Percentiles rank a stretch among this genome's conserved stretches.
Evolutionary conservation across 1,284 basidiomycete species (phyloP).

Genomic region (Uromyces viciae-fabae): DNA sequence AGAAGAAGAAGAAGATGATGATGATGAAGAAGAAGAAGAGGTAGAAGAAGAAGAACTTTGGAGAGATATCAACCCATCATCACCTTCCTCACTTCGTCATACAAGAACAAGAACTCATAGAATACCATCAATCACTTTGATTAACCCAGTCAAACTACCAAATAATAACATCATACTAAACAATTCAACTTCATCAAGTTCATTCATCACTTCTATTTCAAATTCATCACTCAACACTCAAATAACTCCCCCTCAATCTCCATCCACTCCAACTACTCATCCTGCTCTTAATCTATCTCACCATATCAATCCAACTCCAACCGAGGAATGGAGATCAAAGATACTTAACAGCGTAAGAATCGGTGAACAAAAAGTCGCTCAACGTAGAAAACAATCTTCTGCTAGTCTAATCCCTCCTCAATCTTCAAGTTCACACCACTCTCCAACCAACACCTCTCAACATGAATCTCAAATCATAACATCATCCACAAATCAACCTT

Average conservation of each 20-base stretch:
- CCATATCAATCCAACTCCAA: conserved; percentile 15
- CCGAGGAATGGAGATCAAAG: conserved; percentile 35
- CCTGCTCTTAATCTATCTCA: neutral
- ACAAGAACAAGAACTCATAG: neutral
- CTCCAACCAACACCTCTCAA: neutral
- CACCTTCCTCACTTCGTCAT: neutral
- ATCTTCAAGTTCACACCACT: neutral
- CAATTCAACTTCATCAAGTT: neutral
- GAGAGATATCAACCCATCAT: conserved; percentile 1
- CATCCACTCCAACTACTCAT: neutral
- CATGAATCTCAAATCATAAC: neutral
- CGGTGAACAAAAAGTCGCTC: conserved; percentile 40
- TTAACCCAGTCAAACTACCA: neutral
- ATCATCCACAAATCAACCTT: neutral
- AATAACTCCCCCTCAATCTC: neutral
- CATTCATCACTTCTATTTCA: neutral
- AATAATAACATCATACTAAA: neutral
- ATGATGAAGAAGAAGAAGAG: neutral
- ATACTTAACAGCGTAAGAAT: conserved; percentile 35
- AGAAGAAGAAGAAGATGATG: neutral
- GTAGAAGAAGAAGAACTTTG: neutral
- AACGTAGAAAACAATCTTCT: conserved; percentile 24
- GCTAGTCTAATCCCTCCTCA: conserved; percentile 4
- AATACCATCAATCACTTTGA: conserved; percentile 8
- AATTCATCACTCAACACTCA: neutral